Base-by-base conservation (phyloP, 2,329 filamentous ascomycete genomes). In the Trichophyton verrucosum region DNA sequence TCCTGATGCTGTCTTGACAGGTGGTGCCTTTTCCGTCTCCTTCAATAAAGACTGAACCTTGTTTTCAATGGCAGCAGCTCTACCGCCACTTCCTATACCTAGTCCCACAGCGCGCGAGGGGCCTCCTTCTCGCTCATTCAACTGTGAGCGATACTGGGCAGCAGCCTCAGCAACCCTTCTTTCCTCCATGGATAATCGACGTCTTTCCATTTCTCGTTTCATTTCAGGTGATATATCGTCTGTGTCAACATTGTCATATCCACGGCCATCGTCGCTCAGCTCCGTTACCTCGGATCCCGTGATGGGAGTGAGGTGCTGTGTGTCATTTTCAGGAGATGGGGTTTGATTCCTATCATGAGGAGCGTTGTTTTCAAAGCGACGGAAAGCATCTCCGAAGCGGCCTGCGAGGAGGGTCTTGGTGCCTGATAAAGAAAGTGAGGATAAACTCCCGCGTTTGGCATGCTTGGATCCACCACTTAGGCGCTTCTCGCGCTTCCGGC, bases 321-420 rank as follows among this genome's bases (percentile, higher is more conserved):
- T 74, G n/a, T 67, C 68, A 40, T 75, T 73, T 53, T 78, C 77
- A 1, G 75, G 66, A 74, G 80, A 73, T 72, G 78, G 63, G 70
- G 79, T 65, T 75, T 80, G 64, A 38, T 65, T 66, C 38, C 51
- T 60, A n/a, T 65, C 64, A 15, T 65, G 63, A 80, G 27, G 77
- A n/a, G 64, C 69, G 62, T 73, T 73, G 62, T 78, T 81, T 72
- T 99, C 94, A 66, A 97, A 97, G 4, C 88, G 83, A 69, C 92
- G 90, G 76, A 97, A 96, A 2, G 92, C 91, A 68, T 96, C 91
- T 0, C 91, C 90, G 71, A 97, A 96, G 66, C 87, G 90, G 24
- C 91, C 89, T 3, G 86, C 86, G n/a, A 96, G 78, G 42, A 95
- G 84, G 61, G 84, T 89, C 73, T 94, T 95, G 27, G 87, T 88